These are phyloP conservation scores for Neoascochyta sp. DNA, from an alignment of 2,329 filamentous ascomycete genomes.

Conservation along the genomic window DNA sequence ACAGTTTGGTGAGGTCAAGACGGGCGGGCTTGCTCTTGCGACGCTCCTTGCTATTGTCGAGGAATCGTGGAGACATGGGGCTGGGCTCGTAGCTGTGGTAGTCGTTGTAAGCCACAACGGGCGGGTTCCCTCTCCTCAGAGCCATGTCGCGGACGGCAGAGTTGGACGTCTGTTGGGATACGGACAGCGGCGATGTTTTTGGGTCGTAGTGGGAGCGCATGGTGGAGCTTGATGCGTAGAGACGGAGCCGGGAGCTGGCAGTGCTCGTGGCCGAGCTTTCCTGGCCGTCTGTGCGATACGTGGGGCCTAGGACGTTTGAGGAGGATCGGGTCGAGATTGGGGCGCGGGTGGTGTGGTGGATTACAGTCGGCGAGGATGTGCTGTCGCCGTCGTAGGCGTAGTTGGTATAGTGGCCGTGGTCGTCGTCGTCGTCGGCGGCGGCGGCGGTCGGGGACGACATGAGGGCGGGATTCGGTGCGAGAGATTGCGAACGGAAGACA, in stretches of 20 bases:
- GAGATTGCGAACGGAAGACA: slow-evolving; percentile 22
- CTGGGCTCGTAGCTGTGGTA: slow-evolving; percentile 13
- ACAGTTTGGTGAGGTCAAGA: slow-evolving; percentile 44
- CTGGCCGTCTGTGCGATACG: slow-evolving; percentile 19
- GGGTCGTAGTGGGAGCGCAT: slow-evolving; percentile 45
- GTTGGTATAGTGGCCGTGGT: too few species aligned
- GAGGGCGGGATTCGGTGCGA: slow-evolving; percentile 28
- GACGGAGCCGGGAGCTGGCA: slow-evolving; percentile 24
- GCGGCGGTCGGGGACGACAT: slow-evolving; percentile 31
- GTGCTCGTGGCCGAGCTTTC: slow-evolving; percentile 30
- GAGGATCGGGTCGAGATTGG: slow-evolving; percentile 32
- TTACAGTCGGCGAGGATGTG: slow-evolving; percentile 15
- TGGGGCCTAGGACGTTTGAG: slow-evolving; percentile 31
- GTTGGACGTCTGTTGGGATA: slow-evolving; percentile 46
- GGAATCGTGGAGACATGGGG: slow-evolving; percentile 20
- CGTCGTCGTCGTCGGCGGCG: slow-evolving; percentile 23
- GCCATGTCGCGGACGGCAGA: slow-evolving; percentile 45
- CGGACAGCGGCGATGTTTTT: slow-evolving; percentile 37
- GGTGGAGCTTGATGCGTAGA: slow-evolving; percentile 38
- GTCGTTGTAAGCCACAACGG: slow-evolving; percentile 13
- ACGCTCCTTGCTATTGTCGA: slow-evolving; percentile 18
- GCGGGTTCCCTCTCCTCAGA: slow-evolving; percentile 38
- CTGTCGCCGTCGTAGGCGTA: slow-evolving; percentile 25
- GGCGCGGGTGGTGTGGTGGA: slow-evolving; percentile 20
- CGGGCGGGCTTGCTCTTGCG: slow-evolving; percentile 36